These are phyloP conservation scores for Cynara cardunculus DNA, from an alignment of 129 eudicot species.

Conservation along the genomic window DNA sequence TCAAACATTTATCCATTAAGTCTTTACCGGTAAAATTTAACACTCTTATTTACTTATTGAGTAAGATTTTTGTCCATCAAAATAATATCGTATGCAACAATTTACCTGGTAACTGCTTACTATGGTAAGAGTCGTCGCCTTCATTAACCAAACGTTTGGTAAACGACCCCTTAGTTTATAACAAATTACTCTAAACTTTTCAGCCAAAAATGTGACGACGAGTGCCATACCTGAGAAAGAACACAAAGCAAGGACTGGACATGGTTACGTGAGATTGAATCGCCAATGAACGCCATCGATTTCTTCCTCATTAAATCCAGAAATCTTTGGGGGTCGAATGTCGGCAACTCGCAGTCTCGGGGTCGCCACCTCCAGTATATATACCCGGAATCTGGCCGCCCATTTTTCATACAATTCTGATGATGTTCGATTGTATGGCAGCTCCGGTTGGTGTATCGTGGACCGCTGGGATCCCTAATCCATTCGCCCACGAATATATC, in stretches of 20 bases:
- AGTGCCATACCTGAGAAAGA: conserved; percentile 76
- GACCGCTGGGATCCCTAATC: conserved; percentile 54
- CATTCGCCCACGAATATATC: conserved; percentile 66
- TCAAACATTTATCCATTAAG: too few species aligned
- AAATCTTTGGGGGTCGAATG: conserved; percentile 48
- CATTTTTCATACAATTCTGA: conserved; percentile 82
- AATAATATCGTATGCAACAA: too few species aligned
- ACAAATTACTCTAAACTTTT: too few species aligned
- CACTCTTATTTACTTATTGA: too few species aligned
- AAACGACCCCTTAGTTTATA: too few species aligned
- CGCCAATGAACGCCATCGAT: conserved; percentile 80
- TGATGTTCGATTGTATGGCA: conserved; percentile 65
- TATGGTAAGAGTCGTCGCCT: too few species aligned
- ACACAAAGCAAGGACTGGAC: conserved; percentile 81
- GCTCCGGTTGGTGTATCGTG: conserved; percentile 60
- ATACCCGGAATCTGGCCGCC: conserved; percentile 74
- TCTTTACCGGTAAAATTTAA: too few species aligned
- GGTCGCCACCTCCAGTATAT: conserved; percentile 87
- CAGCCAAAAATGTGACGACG: too few species aligned
- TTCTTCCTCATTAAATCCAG: conserved; percentile 60
- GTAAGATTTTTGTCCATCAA: too few species aligned
- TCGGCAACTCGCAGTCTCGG: conserved; percentile 51
- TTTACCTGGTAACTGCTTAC: too few species aligned
- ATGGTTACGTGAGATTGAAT: conserved; percentile 88
- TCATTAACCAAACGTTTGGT: too few species aligned